Evolutionary conservation across 2,329 filamentous ascomycete species (phyloP).

Genomic region (Fusarium domesticum): DNA sequence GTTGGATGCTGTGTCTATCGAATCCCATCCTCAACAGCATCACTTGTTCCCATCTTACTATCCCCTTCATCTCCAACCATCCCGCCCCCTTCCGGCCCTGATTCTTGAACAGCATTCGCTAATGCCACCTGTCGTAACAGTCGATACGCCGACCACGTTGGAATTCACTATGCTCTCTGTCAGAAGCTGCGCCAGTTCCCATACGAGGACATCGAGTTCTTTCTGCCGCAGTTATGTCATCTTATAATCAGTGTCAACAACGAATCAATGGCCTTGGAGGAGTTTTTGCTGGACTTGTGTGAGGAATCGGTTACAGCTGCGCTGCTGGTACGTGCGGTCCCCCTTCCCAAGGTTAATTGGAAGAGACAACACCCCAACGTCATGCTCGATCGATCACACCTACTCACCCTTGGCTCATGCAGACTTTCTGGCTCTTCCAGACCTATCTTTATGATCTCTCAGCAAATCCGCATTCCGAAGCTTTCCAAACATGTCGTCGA

Average conservation of each 20-base stretch:
- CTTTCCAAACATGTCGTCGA: slow-evolving; percentile 78
- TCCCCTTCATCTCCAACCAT: slow-evolving; percentile 4
- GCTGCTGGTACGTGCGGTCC: slow-evolving; percentile 60
- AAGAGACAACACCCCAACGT: neutral
- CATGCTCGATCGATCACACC: neutral
- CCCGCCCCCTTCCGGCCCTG: slow-evolving; percentile 15
- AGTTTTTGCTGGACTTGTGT: slow-evolving; percentile 81
- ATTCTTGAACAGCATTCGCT: slow-evolving; percentile 18
- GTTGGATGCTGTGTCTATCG: too few species aligned
- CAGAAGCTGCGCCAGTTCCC: slow-evolving; percentile 85
- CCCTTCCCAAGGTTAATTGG: neutral
- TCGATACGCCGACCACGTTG: slow-evolving; percentile 84
- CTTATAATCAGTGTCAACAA: slow-evolving; percentile 85
- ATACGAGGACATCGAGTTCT: slow-evolving; percentile 91
- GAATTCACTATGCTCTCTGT: slow-evolving; percentile 85
- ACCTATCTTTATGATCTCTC: slow-evolving; percentile 82
- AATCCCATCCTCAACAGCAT: neutral
- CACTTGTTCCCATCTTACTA: neutral
- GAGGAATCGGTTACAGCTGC: slow-evolving; percentile 85
- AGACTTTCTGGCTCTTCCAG: slow-evolving; percentile 92
- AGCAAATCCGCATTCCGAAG: slow-evolving; percentile 68
- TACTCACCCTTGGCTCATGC: slow-evolving; percentile 17
- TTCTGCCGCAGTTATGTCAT: slow-evolving; percentile 83
- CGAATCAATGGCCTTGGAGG: slow-evolving; percentile 86
- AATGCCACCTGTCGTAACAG: slow-evolving; percentile 44